Conservation (phyloP, 768 basidiomycete species). For the Termitomyces eurrhizus region DNA sequence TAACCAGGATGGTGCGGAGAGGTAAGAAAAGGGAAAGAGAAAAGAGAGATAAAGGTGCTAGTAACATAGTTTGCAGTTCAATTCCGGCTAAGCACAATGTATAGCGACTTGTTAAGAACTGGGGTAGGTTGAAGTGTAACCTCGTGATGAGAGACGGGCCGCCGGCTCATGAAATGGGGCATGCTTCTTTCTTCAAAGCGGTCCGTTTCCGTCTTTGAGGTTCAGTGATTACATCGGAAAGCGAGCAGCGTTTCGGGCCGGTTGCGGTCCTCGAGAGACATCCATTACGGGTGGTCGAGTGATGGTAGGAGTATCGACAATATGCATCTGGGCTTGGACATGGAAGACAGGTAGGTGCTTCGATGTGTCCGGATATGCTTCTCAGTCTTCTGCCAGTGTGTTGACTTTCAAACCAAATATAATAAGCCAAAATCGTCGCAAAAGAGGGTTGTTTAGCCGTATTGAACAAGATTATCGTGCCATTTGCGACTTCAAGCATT, state of each 20-base stretch:
- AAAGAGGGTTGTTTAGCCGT: no score
- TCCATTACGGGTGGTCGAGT: no score
- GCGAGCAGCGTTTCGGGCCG: background rate
- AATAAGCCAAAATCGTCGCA: no score
- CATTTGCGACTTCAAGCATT: no score
- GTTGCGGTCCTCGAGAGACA: no score
- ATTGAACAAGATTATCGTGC: no score
- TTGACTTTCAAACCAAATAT: no score
- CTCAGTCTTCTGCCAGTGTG: no score
- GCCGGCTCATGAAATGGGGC: background rate
- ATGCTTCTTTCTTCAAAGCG: conserved; percentile 9
- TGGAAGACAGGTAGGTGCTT: no score
- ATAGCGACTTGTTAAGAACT: background rate
- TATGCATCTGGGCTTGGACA: no score
- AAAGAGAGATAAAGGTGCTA: background rate
- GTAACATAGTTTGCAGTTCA: background rate
- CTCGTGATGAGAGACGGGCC: conserved; percentile 14
- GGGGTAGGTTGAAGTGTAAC: background rate
- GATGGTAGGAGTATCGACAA: no score
- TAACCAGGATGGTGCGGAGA: background rate
- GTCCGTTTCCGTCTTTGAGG: background rate
- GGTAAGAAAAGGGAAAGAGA: conserved; percentile 2
- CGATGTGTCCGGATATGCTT: no score
- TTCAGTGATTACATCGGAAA: background rate
- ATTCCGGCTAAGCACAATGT: background rate